A percentile compares a stretch with the other conserved stretches of the same genome.
These are phyloP conservation scores for Wallemia hederae DNA, from an alignment of 1,284 basidiomycete genomes.

Conservation along the genomic window DNA sequence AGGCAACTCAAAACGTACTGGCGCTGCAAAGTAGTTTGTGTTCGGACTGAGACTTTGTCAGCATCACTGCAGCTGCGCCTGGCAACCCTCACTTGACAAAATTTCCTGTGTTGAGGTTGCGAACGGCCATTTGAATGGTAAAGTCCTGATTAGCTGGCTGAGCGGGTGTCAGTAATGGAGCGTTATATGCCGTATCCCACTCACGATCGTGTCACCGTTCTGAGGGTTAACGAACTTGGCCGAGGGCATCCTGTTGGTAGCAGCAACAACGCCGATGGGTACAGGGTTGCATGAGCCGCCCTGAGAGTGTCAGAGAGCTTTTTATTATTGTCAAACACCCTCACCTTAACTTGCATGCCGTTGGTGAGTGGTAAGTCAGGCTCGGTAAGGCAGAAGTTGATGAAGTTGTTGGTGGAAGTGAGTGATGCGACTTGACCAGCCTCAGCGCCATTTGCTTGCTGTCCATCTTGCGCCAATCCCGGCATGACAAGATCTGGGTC, in stretches of 20 bases:
- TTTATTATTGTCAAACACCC: slow-evolving; percentile 14
- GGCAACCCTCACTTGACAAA: slow-evolving; percentile 22
- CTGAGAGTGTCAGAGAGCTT: slow-evolving; percentile 2
- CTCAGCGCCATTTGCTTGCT: slow-evolving; percentile 3
- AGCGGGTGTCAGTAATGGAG: neutral
- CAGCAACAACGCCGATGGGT: slow-evolving; percentile 28
- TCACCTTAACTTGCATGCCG: slow-evolving; percentile 14
- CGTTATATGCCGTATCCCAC: neutral
- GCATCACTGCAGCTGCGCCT: neutral
- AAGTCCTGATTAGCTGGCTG: slow-evolving; percentile 23
- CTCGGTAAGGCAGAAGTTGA: slow-evolving; percentile 10
- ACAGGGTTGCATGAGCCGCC: slow-evolving; percentile 32
- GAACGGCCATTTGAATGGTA: slow-evolving; percentile 27
- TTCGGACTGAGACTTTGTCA: slow-evolving; percentile 16
- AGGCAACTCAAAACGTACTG: slow-evolving; percentile 25
- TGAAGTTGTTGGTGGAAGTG: slow-evolving; percentile 15
- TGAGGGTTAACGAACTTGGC: slow-evolving; percentile 27
- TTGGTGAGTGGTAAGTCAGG: slow-evolving; percentile 14
- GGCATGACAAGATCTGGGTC: neutral
- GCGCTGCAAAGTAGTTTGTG: slow-evolving; percentile 32
- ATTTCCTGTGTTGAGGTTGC: slow-evolving; percentile 28
- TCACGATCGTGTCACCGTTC: slow-evolving; percentile 24
- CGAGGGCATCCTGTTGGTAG: slow-evolving; percentile 16
- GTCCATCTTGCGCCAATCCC: neutral
- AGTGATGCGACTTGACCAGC: slow-evolving; percentile 13